A percentile compares a stretch with the other conserved stretches of the same genome.
phyloP scores from a whole-genome alignment of 2,329 filamentous ascomycete genomes.

The Aureobasidium sp. region DNA sequence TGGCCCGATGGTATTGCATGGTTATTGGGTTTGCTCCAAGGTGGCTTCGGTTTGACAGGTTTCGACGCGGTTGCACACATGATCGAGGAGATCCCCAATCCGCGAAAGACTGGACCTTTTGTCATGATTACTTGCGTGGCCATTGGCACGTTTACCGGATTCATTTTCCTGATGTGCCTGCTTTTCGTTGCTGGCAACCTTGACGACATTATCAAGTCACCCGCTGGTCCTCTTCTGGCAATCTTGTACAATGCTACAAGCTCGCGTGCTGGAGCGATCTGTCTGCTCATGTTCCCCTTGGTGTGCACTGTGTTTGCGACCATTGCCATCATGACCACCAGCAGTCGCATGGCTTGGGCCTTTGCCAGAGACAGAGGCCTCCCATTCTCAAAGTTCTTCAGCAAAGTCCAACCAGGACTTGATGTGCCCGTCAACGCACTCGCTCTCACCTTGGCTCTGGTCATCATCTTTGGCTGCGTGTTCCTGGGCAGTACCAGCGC shows the following conservation, averaged over 20 bases:
- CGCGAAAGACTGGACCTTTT: conserved; percentile 29
- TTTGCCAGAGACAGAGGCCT: conserved; percentile 32
- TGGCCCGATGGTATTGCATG: conserved; percentile 35
- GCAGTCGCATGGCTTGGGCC: conserved; percentile 31
- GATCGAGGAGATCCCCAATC: conserved; percentile 33
- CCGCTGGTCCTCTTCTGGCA: conserved; percentile 28
- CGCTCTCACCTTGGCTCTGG: conserved; percentile 26
- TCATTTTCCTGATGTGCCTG: conserved; percentile 31
- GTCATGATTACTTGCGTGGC: conserved; percentile 33
- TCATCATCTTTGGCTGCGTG: conserved; percentile 31
- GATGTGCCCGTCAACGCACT: conserved; percentile 31
- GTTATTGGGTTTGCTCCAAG: conserved; percentile 38
- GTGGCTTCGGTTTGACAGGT: conserved; percentile 35
- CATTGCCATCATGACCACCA: conserved; percentile 32
- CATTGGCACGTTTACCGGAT: conserved; percentile 31
- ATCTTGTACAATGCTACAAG: conserved; percentile 31
- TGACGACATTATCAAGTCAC: conserved; percentile 26
- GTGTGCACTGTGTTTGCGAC: conserved; percentile 30
- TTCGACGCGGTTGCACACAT: conserved; percentile 50
- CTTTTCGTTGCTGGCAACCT: conserved; percentile 31
- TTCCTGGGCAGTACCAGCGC: conserved; percentile 32
- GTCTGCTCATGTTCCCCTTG: conserved; percentile 31
- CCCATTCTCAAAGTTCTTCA: conserved; percentile 29
- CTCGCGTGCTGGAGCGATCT: conserved; percentile 29
- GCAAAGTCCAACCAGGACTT: conserved; percentile 29